phyloP scores from a whole-genome alignment of 2,329 filamentous ascomycete species.

The Aspergillus sp. region DNA sequence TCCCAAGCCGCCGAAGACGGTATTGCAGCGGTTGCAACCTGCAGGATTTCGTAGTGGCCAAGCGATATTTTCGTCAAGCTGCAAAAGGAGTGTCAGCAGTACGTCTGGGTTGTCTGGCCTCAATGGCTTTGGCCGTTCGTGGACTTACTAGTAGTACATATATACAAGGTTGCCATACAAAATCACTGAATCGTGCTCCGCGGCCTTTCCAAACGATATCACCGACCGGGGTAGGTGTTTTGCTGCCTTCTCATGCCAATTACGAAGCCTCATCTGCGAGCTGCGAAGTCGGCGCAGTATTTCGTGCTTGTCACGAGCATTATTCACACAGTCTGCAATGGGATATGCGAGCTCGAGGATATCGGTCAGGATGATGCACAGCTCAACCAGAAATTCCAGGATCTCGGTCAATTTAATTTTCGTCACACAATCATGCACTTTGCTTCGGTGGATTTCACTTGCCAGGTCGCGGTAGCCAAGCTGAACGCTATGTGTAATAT shows the following conservation, averaged over 20 bases:
- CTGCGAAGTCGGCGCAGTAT: neutral
- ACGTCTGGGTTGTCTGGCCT: neutral
- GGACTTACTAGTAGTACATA: neutral
- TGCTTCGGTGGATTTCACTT: neutral
- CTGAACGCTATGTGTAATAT: neutral
- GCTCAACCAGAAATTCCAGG: neutral
- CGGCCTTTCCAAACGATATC: neutral
- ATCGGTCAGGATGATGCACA: neutral
- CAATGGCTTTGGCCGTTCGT: neutral
- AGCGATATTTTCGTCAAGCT: neutral
- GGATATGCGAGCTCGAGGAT: neutral
- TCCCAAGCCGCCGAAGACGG: neutral
- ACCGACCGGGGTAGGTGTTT: neutral
- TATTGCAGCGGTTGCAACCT: neutral
- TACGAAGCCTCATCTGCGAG: neutral
- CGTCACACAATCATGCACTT: neutral
- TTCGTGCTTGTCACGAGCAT: neutral
- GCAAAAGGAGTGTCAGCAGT: neutral
- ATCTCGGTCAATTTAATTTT: neutral
- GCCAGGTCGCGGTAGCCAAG: neutral
- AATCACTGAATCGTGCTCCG: neutral
- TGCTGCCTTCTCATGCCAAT: neutral
- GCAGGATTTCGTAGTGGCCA: neutral
- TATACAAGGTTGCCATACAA: neutral
- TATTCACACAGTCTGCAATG: neutral